phyloP scores from a whole-genome alignment of 495 filamentous ascomycete genomes.

The Pyrenopolyporus hunteri region DNA sequence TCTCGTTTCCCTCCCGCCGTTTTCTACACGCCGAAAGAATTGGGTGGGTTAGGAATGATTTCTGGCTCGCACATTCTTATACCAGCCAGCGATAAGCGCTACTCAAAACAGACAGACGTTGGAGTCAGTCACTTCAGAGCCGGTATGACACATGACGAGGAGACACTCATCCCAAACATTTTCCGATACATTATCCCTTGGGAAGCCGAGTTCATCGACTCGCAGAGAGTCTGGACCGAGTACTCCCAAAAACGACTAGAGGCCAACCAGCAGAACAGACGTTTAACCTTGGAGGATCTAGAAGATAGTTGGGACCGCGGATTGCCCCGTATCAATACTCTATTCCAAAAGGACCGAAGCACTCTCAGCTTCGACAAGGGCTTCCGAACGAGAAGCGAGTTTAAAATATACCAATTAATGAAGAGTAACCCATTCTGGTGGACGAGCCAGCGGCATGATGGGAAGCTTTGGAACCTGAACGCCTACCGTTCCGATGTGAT shows the following conservation, averaged over 20 bases:
- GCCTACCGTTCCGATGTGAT: constrained; percentile 99
- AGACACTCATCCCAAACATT: constrained; percentile 98
- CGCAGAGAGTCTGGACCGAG: constrained; percentile 98
- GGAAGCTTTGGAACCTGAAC: constrained; percentile 98
- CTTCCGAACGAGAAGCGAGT: constrained; percentile 93
- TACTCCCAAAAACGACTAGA: constrained; percentile 98
- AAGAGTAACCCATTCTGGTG: constrained; percentile 99
- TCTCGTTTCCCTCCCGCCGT: constrained; percentile 98
- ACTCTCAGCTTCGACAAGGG: constrained; percentile 99
- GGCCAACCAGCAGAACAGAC: constrained; percentile 95
- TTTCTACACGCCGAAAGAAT: constrained; percentile 98
- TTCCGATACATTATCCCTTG: constrained; percentile 99
- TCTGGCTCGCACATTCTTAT: constrained; percentile 98
- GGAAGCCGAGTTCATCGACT: constrained; percentile 99
- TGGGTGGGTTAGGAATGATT: constrained; percentile 98
- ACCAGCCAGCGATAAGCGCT: constrained; percentile 95
- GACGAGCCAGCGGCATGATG: constrained; percentile 97
- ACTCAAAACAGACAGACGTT: constrained; percentile 96
- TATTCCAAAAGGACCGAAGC: constrained; percentile 99
- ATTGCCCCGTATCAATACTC: constrained; percentile 96
- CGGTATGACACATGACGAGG: constrained; percentile 98
- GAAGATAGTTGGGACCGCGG: constrained; percentile 99
- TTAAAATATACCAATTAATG: constrained; percentile 98
- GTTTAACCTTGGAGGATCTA: constrained; percentile 93
- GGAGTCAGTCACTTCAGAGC: constrained; percentile 97